Evolutionary conservation across 2,329 filamentous ascomycete genomes (phyloP).

Genomic region (Beauveria scarabaeidicola): DNA sequence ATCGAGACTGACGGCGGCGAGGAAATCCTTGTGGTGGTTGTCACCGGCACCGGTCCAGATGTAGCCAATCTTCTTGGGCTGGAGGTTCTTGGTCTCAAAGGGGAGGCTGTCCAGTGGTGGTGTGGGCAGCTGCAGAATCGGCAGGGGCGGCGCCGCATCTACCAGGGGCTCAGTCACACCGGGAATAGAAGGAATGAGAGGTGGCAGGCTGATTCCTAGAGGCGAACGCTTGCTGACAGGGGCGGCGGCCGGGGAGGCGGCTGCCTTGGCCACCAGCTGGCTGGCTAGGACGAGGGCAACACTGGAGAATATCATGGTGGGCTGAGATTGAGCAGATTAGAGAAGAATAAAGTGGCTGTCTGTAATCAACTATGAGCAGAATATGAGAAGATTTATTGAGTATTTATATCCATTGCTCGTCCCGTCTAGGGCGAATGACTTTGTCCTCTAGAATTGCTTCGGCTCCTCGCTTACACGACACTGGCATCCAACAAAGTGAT

Average conservation of each 20-base stretch:
- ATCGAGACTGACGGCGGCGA: slow-evolving; percentile 50
- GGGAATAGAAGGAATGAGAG: slow-evolving; percentile 49
- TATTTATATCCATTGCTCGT: background rate
- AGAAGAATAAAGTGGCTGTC: background rate
- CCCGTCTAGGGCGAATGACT: background rate
- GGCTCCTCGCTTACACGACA: background rate
- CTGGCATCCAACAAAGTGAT: background rate
- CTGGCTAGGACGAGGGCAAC: background rate
- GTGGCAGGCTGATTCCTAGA: slow-evolving; percentile 36
- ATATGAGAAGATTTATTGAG: slow-evolving; percentile 5
- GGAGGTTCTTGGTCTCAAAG: slow-evolving; percentile 44
- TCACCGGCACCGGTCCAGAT: slow-evolving; percentile 56
- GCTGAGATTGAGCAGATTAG: background rate
- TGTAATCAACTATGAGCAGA: background rate
- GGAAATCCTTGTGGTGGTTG: slow-evolving; percentile 50
- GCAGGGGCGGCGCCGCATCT: slow-evolving; percentile 42
- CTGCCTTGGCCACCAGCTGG: slow-evolving; percentile 7
- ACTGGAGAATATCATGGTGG: slow-evolving; percentile 7
- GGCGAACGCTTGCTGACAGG: slow-evolving; percentile 15
- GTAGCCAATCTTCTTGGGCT: slow-evolving; percentile 58
- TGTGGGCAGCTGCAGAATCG: slow-evolving; percentile 51
- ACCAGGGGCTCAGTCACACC: slow-evolving; percentile 50
- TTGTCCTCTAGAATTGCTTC: background rate
- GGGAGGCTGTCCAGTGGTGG: slow-evolving; percentile 46
- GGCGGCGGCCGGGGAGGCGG: background rate